These are phyloP conservation scores for Phytophthora aleatoria DNA, from an alignment of 352 stramenopile species.

Conservation along the genomic window DNA sequence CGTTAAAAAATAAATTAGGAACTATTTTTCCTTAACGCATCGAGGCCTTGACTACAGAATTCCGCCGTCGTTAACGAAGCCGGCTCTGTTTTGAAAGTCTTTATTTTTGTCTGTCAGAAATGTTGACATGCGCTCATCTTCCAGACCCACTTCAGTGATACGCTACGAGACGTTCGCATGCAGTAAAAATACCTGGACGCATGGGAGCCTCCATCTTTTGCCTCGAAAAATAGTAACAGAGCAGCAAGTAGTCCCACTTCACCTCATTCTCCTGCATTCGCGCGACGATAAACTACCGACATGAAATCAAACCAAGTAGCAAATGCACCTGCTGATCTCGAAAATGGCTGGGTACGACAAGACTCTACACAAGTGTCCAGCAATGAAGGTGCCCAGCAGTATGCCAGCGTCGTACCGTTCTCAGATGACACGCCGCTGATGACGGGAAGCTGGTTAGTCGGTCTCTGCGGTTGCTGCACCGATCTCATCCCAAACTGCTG, in stretches of 20 bases:
- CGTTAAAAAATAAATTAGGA: not conserved
- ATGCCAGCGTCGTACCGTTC: conserved; percentile 28
- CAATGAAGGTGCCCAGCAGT: conserved; percentile 23
- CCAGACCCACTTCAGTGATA: too few species aligned
- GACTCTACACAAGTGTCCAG: conserved; percentile 8
- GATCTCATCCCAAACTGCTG: conserved; percentile 44
- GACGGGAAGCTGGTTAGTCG: conserved; percentile 32
- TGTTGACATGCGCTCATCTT: too few species aligned
- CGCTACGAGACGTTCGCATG: not conserved
- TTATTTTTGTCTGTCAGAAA: too few species aligned
- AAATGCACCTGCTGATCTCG: conserved; percentile 23
- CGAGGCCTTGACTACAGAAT: too few species aligned
- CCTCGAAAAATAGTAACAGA: conserved; percentile 18
- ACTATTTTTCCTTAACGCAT: not conserved
- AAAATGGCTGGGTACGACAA: conserved; percentile 25
- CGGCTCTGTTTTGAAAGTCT: too few species aligned
- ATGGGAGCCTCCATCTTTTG: not conserved
- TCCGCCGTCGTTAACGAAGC: too few species aligned
- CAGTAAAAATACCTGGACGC: conserved; percentile 24
- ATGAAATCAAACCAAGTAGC: conserved; percentile 27
- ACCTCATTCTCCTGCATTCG: not conserved
- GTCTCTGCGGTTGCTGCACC: conserved; percentile 33
- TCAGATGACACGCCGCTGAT: conserved; percentile 23
- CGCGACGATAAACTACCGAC: not conserved
- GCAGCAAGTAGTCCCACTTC: not conserved